Conservation (phyloP, 495 filamentous ascomycete species). For the Penicillium lividum region DNA sequence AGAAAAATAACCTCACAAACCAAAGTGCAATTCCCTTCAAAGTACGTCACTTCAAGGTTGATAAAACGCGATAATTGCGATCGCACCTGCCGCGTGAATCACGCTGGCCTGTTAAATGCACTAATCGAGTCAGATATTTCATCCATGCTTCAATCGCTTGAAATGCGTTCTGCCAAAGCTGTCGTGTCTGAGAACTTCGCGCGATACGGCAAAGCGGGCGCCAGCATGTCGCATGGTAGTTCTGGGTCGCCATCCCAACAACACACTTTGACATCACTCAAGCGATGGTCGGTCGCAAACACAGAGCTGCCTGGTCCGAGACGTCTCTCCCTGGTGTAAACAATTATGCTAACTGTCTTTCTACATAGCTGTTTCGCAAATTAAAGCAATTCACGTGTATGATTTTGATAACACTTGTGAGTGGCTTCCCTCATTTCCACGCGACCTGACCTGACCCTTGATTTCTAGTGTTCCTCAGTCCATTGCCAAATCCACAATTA, state of each 20-base stretch:
- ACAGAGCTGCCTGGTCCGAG: conserved; percentile 65
- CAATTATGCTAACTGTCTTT: conserved; percentile 12
- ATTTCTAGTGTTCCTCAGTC: conserved; percentile 77
- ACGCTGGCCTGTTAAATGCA: conserved; percentile 5
- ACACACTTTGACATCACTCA: conserved; percentile 71
- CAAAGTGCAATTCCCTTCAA: neutral
- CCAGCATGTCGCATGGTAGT: conserved; percentile 28
- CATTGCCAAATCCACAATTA: conserved; percentile 83
- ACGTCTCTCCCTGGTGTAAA: neutral
- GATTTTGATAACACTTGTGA: conserved; percentile 98
- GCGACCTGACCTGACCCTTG: conserved; percentile 12
- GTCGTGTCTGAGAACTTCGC: conserved; percentile 35
- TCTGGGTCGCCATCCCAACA: neutral
- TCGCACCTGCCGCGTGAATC: neutral
- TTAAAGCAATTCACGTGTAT: conserved; percentile 88
- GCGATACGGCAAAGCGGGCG: neutral
- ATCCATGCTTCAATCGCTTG: neutral
- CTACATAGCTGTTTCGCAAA: conserved; percentile 56
- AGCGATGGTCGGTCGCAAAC: conserved; percentile 76
- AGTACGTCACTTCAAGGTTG: neutral
- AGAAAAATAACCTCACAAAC: conserved; percentile 2
- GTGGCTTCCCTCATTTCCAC: conserved; percentile 16
- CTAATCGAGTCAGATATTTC: conserved; percentile 5
- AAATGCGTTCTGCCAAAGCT: conserved; percentile 44
- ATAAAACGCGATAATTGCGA: neutral